A percentile compares a stretch with the other conserved stretches of the same genome.
Evolutionary conservation across 345 rosid species (phyloP).

Genomic region (Leavenworthia alabamica): DNA sequence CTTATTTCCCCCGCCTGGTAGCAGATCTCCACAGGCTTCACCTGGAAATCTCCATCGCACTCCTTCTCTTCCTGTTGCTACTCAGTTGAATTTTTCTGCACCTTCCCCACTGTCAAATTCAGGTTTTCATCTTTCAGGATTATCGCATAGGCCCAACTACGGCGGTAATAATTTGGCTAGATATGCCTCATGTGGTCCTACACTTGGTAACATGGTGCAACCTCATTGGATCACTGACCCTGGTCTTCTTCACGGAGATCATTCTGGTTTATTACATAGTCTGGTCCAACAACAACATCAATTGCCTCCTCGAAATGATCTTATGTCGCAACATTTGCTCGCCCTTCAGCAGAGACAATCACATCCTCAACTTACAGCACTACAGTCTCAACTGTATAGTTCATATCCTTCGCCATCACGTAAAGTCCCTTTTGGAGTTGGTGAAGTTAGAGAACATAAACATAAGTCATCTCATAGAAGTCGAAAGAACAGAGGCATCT

Average conservation of each 20-base stretch:
- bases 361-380: conserved; percentile 55
- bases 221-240: conserved; percentile 80
- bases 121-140: conserved; percentile 48
- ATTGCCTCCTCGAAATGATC: conserved; percentile 58
- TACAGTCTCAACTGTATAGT: conserved; percentile 67
- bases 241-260: conserved; percentile 72
- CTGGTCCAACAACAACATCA: conserved; percentile 54
- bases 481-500: conserved; percentile 50
- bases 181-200: conserved; percentile 56
- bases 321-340: conserved; percentile 49
- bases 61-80: conserved; percentile 45
- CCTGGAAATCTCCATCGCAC: conserved; percentile 43
- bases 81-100: conserved; percentile 46
- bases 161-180: conserved; percentile 66
- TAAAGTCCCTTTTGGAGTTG: conserved; percentile 48
- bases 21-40: conserved; percentile 52
- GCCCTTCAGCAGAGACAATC: conserved; percentile 62
- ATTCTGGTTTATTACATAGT: conserved; percentile 53
- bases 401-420: conserved; percentile 57
- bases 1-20: conserved; percentile 86
- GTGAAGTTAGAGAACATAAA: conserved; percentile 64
- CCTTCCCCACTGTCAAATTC: conserved; percentile 61
- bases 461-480: conserved; percentile 68
- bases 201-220: conserved; percentile 65
- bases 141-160: conserved; percentile 54